Evolutionary conservation across 179 eudicot species (phyloP), one percentile per base, ranked within the genome.

Genomic region (Beta corolliflora): DNA sequence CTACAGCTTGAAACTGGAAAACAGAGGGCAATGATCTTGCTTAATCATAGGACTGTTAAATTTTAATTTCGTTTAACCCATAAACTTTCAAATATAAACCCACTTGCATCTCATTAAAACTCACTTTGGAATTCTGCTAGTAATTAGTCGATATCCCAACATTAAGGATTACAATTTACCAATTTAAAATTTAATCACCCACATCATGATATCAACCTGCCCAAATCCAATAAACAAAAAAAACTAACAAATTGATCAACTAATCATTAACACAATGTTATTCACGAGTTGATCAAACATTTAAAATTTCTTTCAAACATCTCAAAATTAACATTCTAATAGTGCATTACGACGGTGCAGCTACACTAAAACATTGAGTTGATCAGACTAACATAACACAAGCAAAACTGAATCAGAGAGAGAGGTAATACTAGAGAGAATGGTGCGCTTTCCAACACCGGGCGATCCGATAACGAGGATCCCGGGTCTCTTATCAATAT

Each of bases 391-490:
- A 23, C 41, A 29, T 13, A 70, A 81, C 36, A 65, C 25, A 67
- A 41, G 19, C 60, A 61, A 18, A 3, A 0, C 25, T 29, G 29
- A 46, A 44, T 15, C 21, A 52, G 68, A 16, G 36, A 66, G 73
- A 76, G 23, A 77, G 29, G 70, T 31, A 78, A 75, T 88, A 93
- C 97, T 87, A 68, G 95, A 88, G 78, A 93, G 85, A 75, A 93
- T 88, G 76, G 97, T 89, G 72, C 95, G 97, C 75, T 93, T 93
- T 75, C 97, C 97, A 50, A 93, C 97, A 83, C 88, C 85, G 70
- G 93, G 89, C 79, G 92, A 86, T 82, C 95, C 97, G 67, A 93
- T 73, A 60, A 93, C 79, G 82, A 93, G 55, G 77, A 91, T 80
- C 0, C 92, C 95, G 9, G 96, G 96, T 67, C 91, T 87, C 77